A percentile compares a stretch with the other conserved stretches of the same genome.
These are phyloP conservation scores for Didymella segeticola DNA, from an alignment of 2,329 filamentous ascomycete species.

Conservation along the genomic window DNA sequence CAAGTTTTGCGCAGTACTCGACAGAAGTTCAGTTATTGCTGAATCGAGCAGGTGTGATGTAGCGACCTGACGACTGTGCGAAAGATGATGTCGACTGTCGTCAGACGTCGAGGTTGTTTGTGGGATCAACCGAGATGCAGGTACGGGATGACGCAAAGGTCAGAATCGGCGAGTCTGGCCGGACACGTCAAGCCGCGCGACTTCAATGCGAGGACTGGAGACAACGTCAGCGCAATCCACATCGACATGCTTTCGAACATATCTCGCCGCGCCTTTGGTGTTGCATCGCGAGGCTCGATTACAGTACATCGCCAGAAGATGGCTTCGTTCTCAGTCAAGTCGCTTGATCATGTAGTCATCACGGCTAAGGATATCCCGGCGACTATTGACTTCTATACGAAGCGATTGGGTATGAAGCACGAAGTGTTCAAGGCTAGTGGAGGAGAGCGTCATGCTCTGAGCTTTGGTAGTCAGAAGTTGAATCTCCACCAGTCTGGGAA, in stretches of 20 bases:
- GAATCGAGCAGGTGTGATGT: slow-evolving; percentile 3
- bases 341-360: slow-evolving; percentile 22
- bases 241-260: not conserved
- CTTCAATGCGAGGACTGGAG: not conserved
- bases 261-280: not conserved
- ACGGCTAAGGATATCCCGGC: slow-evolving; percentile 9
- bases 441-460: slow-evolving; percentile 16
- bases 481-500: slow-evolving; percentile 21
- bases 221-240: not conserved
- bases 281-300: not conserved
- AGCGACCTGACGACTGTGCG: not conserved
- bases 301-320: not conserved
- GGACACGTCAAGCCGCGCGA: not conserved
- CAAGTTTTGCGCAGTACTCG: slow-evolving; percentile 15
- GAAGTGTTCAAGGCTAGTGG: slow-evolving; percentile 11
- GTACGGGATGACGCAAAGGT: slow-evolving; percentile 6
- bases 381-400: slow-evolving; percentile 18
- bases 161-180: not conserved
- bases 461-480: slow-evolving; percentile 21
- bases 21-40: slow-evolving; percentile 5
- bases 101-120: not conserved
- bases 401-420: slow-evolving; percentile 18
- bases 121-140: not conserved
- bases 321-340: slow-evolving; percentile 8
- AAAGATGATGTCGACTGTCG: slow-evolving; percentile 1